Conservation (phyloP, 768 basidiomycete species). For the Polyporus arcularius region DNA sequence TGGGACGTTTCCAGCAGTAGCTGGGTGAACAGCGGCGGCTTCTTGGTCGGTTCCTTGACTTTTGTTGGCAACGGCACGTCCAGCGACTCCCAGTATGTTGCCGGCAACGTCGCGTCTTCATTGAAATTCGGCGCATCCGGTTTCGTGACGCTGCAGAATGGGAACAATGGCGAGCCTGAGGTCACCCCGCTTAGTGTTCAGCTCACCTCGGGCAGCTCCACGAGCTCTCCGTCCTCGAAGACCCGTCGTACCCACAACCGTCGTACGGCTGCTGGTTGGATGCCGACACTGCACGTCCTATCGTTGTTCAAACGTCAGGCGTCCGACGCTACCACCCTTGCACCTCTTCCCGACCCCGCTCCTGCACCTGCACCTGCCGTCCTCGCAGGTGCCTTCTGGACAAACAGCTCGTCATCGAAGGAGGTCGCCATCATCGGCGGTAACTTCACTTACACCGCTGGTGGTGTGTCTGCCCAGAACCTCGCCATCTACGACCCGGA, state of each 20-base stretch:
- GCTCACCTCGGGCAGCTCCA: conserved; percentile 40
- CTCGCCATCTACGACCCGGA: conserved; percentile 72
- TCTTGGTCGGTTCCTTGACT: conserved; percentile 68
- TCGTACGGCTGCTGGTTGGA: conserved; percentile 45
- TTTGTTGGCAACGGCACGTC: conserved; percentile 69
- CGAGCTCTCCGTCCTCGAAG: conserved; percentile 27
- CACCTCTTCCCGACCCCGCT: conserved; percentile 56
- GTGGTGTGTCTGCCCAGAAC: conserved; percentile 45
- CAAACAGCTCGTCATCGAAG: conserved; percentile 65
- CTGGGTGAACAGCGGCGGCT: conserved; percentile 79
- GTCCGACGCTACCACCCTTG: conserved; percentile 37
- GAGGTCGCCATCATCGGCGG: conserved; percentile 85
- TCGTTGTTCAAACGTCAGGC: conserved; percentile 55
- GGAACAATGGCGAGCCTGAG: conserved; percentile 49
- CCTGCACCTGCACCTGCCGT: conserved; percentile 75
- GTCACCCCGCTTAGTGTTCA: conserved; percentile 64
- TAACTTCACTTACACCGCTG: conserved; percentile 70
- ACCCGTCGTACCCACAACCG: conserved; percentile 42
- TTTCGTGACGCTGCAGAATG: conserved; percentile 76
- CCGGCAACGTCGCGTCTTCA: conserved; percentile 62
- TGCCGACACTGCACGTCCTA: conserved; percentile 42
- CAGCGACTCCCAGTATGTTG: conserved; percentile 58
- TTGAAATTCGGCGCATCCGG: conserved; percentile 75
- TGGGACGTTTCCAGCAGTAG: conserved; percentile 62
- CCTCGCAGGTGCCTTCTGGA: conserved; percentile 88